Base-by-base conservation (phyloP, 1,284 basidiomycete species). In the Ustilago vetiveriae region DNA sequence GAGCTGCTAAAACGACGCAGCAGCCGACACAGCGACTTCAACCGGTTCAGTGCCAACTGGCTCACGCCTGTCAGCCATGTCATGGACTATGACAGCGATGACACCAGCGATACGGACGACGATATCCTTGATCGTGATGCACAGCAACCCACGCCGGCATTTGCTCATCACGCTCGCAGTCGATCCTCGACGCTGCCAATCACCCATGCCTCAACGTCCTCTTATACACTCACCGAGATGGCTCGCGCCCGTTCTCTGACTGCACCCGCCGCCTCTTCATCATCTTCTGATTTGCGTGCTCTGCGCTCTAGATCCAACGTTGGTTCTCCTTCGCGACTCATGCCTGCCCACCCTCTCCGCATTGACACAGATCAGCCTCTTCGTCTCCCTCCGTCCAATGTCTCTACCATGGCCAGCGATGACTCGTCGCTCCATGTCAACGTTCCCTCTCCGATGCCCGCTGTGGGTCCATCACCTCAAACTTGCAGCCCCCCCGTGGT, bases 341-440 rank as follows among this genome's bases (percentile, higher is more conserved):
- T 57, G 41, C 72, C 72, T n/a, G 54, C 55, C 13, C 62, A 40
- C 5, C 72, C 72, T 2, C 68, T 74, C 38, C 64, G 67, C 44
- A 74, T 74, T 59, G 46, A 74, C 62, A 71, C 63, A 6, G 56
- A 53, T 10, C 66, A 70, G 37, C 66, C 72, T 5, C 58, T 72
- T n/a, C 65, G 65, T 32, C 47, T 72, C 6, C 37, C 65, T 19
- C 47, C 59, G 4, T 32, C 39, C 35, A 60, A 62, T 37, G 40
- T 72, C 32, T 47, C 38, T 8, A 39, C 58, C 7, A 22, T 54
- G 19, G 24, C 52, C 10, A 37, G 19, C 8, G 43, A 7, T 33
- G 40, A 51, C 10, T 16, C 43, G 6, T 45, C 58, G 6, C 35
- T 42, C 9, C 35, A 47, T 0, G 17, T 42, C 47, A 26, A 39